Conservation (phyloP, 2,329 filamentous ascomycete species). For the Penicillium sp. region DNA sequence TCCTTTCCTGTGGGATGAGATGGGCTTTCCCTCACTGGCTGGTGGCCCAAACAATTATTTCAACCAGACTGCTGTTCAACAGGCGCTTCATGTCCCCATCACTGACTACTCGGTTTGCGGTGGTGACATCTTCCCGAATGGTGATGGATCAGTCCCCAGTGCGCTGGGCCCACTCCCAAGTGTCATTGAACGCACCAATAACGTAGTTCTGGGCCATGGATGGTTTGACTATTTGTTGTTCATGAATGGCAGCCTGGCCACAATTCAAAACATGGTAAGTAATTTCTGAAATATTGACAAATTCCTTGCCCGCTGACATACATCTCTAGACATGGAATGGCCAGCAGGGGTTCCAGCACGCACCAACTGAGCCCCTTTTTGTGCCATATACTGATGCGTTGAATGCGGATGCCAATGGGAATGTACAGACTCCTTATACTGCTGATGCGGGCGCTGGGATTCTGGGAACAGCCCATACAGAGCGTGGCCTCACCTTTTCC, state of each 20-base stretch:
- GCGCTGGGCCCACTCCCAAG: conserved; percentile 54
- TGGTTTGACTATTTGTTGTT: conserved; percentile 67
- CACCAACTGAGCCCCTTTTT: conserved; percentile 64
- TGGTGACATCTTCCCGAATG: conserved; percentile 42
- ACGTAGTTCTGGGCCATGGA: conserved; percentile 73
- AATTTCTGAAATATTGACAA: not conserved
- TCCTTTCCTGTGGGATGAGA: conserved; percentile 65
- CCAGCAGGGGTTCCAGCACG: conserved; percentile 64
- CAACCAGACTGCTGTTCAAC: conserved; percentile 66
- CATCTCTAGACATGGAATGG: conserved; percentile 63
- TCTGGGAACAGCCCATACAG: conserved; percentile 68
- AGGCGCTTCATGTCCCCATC: conserved; percentile 60
- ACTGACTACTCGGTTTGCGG: conserved; percentile 45
- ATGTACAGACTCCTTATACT: conserved; percentile 41
- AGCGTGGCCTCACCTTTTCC: conserved; percentile 73
- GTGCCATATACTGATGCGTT: conserved; percentile 60
- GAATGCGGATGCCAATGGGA: conserved; percentile 36
- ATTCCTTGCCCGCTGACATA: not conserved
- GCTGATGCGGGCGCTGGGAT: conserved; percentile 59
- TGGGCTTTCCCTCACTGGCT: conserved; percentile 68
- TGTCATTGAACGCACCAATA: conserved; percentile 71
- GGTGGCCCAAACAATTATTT: conserved; percentile 65
- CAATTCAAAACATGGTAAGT: conserved; percentile 69
- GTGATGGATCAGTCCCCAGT: conserved; percentile 50
- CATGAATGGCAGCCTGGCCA: conserved; percentile 67